These are phyloP conservation scores for Psilocybe tampanensis DNA, from an alignment of 768 basidiomycete species.

Conservation along the genomic window DNA sequence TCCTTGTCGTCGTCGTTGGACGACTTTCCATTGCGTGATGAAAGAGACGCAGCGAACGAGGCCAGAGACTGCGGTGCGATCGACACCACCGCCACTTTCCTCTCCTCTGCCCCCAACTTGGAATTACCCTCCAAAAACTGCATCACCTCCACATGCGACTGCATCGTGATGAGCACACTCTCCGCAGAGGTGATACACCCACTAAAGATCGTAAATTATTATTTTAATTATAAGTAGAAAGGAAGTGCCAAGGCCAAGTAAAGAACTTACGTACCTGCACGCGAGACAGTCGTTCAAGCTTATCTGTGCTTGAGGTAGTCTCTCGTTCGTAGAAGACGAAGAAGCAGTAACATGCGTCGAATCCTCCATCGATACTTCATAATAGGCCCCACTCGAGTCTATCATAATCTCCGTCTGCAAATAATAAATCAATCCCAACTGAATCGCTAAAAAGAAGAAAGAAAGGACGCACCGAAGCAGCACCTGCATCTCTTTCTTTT, in stretches of 20 bases:
- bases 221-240: background rate
- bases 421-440: too few relatives aligned
- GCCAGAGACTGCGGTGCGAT: slow-evolving; percentile 30
- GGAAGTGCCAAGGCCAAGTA: background rate
- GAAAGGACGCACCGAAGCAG: slow-evolving; percentile 35
- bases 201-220: slow-evolving; percentile 38
- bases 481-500: slow-evolving; percentile 32
- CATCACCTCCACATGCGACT: slow-evolving; percentile 93
- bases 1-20: slow-evolving; percentile 24
- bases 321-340: slow-evolving; percentile 34
- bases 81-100: slow-evolving; percentile 24
- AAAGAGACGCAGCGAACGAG: slow-evolving; percentile 24
- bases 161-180: slow-evolving; percentile 93
- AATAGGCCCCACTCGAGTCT: slow-evolving; percentile 84
- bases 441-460: background rate
- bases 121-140: slow-evolving; percentile 53
- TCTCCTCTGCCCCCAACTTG: slow-evolving; percentile 5
- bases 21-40: slow-evolving; percentile 3
- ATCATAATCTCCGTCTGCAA: slow-evolving; percentile 91
- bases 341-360: background rate
- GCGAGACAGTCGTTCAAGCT: slow-evolving; percentile 97
- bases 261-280: slow-evolving; percentile 72
- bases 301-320: slow-evolving; percentile 92
- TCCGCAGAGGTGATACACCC: slow-evolving; percentile 99
- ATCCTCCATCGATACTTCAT: slow-evolving; percentile 62